Conservation (phyloP, 176 grass and related monocot species). For the Metroxylon sagu region DNA sequence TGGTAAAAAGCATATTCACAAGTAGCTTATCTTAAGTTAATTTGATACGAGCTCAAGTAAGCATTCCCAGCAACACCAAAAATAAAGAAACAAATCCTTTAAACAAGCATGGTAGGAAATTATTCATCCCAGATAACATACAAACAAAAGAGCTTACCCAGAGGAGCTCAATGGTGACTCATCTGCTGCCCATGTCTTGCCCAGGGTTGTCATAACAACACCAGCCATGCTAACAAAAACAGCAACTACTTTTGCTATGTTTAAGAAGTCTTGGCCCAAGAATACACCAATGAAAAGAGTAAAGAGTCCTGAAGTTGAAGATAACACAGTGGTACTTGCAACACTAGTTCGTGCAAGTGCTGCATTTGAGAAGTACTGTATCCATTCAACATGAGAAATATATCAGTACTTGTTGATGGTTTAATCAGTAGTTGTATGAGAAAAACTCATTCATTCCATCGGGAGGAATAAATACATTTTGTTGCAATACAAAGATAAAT, state of each 20-base stretch:
- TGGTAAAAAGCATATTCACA: too few relatives aligned
- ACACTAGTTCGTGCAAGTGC: conserved; percentile 98
- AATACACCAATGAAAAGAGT: conserved; percentile 82
- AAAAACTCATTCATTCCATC: too few relatives aligned
- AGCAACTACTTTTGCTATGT: conserved; percentile 73
- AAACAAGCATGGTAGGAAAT: neutral
- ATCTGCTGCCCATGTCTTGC: conserved; percentile 94
- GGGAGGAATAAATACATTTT: too few relatives aligned
- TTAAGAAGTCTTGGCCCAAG: conserved; percentile 82
- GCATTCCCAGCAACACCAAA: too few relatives aligned
- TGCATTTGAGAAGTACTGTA: conserved; percentile 97
- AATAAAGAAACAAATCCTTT: neutral
- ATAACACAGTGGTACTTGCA: conserved; percentile 91
- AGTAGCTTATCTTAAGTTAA: too few relatives aligned
- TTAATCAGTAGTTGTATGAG: neutral
- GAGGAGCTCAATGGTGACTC: conserved; percentile 55
- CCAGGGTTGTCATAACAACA: conserved; percentile 89
- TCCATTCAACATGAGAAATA: conserved; percentile 26
- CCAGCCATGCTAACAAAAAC: conserved; percentile 92
- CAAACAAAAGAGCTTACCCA: conserved; percentile 34
- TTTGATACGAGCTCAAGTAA: too few relatives aligned
- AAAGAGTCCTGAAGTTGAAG: conserved; percentile 93
- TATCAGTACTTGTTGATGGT: conserved; percentile 10
- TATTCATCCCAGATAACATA: neutral
- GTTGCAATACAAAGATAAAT: too few relatives aligned